Evolutionary conservation across 306 rosid species (phyloP).

Genomic region (Morella rubra): DNA sequence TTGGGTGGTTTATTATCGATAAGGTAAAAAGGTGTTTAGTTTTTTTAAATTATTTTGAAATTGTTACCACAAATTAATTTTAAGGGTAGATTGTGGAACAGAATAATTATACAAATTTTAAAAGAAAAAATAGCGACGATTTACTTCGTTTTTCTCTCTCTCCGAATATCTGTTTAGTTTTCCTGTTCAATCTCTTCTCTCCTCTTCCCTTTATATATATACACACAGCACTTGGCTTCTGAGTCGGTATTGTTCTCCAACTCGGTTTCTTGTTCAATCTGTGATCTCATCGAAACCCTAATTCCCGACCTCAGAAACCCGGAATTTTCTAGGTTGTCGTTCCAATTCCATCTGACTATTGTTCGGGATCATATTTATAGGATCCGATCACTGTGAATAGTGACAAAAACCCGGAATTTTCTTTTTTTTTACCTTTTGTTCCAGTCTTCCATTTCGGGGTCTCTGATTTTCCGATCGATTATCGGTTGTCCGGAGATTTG

Average conservation of each 20-base stretch:
- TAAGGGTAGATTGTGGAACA: no score
- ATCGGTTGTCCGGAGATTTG: conserved; percentile 40
- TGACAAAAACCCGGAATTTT: background rate
- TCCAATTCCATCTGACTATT: conserved; percentile 22
- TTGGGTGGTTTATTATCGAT: no score
- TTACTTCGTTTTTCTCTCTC: background rate
- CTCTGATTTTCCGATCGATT: conserved; percentile 45
- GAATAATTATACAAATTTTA: no score
- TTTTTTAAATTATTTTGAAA: no score
- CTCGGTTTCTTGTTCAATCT: conserved; percentile 19
- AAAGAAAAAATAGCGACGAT: no score
- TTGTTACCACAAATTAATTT: no score
- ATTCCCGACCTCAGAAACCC: conserved; percentile 19
- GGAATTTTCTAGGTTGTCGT: conserved; percentile 13
- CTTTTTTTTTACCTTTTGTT: background rate
- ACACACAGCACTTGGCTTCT: conserved; percentile 27
- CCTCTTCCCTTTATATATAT: background rate
- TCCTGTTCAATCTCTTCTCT: background rate
- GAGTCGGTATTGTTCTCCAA: conserved; percentile 46
- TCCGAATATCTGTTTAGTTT: background rate
- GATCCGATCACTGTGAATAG: conserved; percentile 42
- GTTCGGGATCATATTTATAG: background rate
- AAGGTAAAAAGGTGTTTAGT: no score
- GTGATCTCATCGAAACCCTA: conserved; percentile 38
- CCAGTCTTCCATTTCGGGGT: conserved; percentile 27